These are phyloP conservation scores for Lactarius sp. DNA, from an alignment of 768 basidiomycete genomes.

Conservation along the genomic window DNA sequence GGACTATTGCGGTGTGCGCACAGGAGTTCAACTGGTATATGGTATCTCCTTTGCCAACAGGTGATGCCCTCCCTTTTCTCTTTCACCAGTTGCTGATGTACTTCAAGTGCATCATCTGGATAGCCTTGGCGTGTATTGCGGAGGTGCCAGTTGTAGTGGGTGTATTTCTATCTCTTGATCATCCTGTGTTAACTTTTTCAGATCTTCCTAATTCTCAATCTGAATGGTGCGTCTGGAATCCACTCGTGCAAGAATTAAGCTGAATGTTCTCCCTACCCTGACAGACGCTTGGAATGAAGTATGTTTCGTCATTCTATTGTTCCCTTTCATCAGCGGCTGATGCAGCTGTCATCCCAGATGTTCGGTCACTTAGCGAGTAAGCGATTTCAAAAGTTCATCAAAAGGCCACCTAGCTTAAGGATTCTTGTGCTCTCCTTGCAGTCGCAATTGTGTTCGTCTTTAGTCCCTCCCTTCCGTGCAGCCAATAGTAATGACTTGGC, in stretches of 20 bases:
- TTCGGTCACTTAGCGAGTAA: not conserved
- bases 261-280: not conserved
- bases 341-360: not conserved
- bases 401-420: not conserved
- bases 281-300: constrained; percentile 17
- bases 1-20: not conserved
- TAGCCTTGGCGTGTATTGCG: not conserved
- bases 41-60: constrained; percentile 6
- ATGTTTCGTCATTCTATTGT: not conserved
- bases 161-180: not conserved
- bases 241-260: not conserved
- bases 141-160: not conserved
- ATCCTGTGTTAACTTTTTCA: not conserved
- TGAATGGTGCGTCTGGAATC: constrained; percentile 5
- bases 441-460: constrained; percentile 1
- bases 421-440: not conserved
- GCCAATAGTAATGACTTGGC: not conserved
- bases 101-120: not conserved
- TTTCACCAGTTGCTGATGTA: not conserved
- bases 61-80: not conserved
- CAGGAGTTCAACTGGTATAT: not conserved
- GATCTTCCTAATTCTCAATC: constrained; percentile 11
- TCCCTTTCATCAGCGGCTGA: not conserved
- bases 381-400: not conserved
- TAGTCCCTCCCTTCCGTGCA: not conserved